Evolutionary conservation across 768 basidiomycete genomes (phyloP), one percentile per base, ranked within the genome.

Genomic region (Xerocomellus amylosporus): DNA sequence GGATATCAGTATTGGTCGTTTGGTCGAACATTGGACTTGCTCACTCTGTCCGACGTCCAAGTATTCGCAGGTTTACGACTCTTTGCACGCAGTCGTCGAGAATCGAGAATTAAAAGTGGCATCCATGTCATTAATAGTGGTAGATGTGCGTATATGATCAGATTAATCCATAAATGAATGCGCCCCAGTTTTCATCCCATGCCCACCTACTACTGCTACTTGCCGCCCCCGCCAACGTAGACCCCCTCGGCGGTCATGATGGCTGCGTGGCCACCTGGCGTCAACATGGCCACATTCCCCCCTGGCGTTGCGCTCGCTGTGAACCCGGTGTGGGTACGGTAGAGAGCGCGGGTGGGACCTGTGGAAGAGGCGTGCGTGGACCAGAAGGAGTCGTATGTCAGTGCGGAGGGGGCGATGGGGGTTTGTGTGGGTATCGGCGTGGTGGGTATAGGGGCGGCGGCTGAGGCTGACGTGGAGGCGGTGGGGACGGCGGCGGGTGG

Each of bases 351-450:
- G 0, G 67, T 67, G 5, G 63, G 31, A 8, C 67, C 65, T 2
- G 63, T 17, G 4, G 68, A 59, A 0, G 71, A 65, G 19, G 78
- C 69, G 55, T 83, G 81, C 8, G 80, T 74, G 2, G 83, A 82
- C 84, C 82, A 85, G 61, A 84, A 85, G 0, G 80, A 81, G 61
- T 84, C 84, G 58, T 85, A 85, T 3, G 83, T 82, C 41, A 83
- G 69, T 12, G 74, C 64, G 8, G 50, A 8, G 10, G 73, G 65
- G n/a, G 56, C 39, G 56, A 58, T 55, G 4, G 60, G 33, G 13
- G 47, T 8, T 5, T 43, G n/a, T 3, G 51, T 38, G 9, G 58
- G 42, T 34, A 49, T 49, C 0, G 60, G 49, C 4, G 54, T n/a
- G 20, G 56, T 24, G 30, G 55, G 22, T 39, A 58, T 8, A 10